Evolutionary conservation across 106 monocot species (phyloP).

Genomic region (Alisma plantagoaquatica): DNA sequence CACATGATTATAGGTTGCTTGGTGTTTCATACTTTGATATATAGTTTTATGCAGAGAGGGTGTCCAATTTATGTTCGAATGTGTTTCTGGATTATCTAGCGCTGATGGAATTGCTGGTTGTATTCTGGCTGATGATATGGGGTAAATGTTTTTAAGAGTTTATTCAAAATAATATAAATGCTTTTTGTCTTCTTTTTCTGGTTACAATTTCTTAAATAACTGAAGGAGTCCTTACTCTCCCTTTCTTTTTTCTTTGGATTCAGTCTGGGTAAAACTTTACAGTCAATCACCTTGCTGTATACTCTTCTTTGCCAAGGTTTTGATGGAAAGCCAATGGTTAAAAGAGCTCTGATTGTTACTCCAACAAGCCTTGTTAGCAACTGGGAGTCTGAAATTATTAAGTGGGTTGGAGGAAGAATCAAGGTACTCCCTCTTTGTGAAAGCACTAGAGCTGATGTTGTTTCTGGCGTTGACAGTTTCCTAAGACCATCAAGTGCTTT

Average conservation of each 20-base stretch:
- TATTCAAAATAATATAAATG: not conserved
- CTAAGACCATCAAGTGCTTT: conserved; percentile 45
- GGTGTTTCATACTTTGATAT: too few species aligned
- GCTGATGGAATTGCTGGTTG: conserved; percentile 83
- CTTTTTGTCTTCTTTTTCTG: too few species aligned
- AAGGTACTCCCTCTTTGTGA: conserved; percentile 83
- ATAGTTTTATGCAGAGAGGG: conserved; percentile 71
- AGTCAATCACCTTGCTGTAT: conserved; percentile 89
- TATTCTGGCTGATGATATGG: conserved; percentile 99
- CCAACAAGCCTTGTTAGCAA: conserved; percentile 99
- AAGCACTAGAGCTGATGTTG: conserved; percentile 84
- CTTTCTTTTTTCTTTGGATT: conserved; percentile 3
- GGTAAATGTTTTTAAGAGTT: conserved; percentile 30
- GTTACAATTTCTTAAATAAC: too few species aligned
- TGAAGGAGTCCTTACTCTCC: not conserved
- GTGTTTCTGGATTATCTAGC: conserved; percentile 80
- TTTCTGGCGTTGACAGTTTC: conserved; percentile 84
- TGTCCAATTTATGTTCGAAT: conserved; percentile 98
- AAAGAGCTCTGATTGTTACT: conserved; percentile 74
- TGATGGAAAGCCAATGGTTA: conserved; percentile 92
- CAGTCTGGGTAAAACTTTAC: conserved; percentile 96
- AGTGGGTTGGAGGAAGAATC: conserved; percentile 84
- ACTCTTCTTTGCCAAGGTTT: conserved; percentile 92
- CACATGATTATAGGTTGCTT: too few species aligned
- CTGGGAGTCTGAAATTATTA: conserved; percentile 95